Percentiles rank a stretch among this genome's conserved stretches.
phyloP scores from a whole-genome alignment of 495 filamentous ascomycete genomes.

The Platismatia glauca region DNA sequence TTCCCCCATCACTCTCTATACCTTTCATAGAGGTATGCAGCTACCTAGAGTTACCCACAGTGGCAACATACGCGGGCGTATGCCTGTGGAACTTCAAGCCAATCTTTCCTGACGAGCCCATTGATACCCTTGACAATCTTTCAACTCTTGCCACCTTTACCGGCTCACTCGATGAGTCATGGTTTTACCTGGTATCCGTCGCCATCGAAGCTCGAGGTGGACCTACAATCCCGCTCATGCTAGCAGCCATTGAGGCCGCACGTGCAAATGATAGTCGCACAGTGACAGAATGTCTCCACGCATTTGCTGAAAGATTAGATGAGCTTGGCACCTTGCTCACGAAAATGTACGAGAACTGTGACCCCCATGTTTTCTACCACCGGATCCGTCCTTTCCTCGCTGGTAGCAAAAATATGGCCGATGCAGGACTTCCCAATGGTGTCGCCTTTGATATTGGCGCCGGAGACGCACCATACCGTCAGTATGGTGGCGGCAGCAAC shows the following conservation, averaged over 20 bases:
- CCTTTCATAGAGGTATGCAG: slow-evolving; percentile 72
- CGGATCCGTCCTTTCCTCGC: slow-evolving; percentile 89
- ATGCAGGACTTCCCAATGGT: slow-evolving; percentile 79
- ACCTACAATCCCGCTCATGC: slow-evolving; percentile 80
- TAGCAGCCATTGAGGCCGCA: slow-evolving; percentile 77
- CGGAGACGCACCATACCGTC: slow-evolving; percentile 55
- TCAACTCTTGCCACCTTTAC: slow-evolving; percentile 82
- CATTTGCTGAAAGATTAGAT: slow-evolving; percentile 78
- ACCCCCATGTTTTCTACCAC: slow-evolving; percentile 89
- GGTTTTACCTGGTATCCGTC: slow-evolving; percentile 94
- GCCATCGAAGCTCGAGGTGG: slow-evolving; percentile 91
- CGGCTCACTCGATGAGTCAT: slow-evolving; percentile 92
- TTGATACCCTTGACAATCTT: slow-evolving; percentile 77
- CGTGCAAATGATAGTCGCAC: slow-evolving; percentile 56
- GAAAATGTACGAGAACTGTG: slow-evolving; percentile 87
- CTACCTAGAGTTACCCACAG: slow-evolving; percentile 78
- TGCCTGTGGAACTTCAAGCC: slow-evolving; percentile 95
- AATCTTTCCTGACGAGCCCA: slow-evolving; percentile 67
- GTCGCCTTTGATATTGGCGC: slow-evolving; percentile 76
- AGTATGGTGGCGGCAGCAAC: slow-evolving; percentile 86
- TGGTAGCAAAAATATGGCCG: slow-evolving; percentile 92
- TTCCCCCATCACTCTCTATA: slow-evolving; percentile 76
- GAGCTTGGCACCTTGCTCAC: slow-evolving; percentile 65
- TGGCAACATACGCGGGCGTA: slow-evolving; percentile 88
- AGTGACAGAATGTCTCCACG: slow-evolving; percentile 64